These are phyloP conservation scores for Eutrema heterophyllum DNA, from an alignment of 345 rosid genomes.

Conservation along the genomic window DNA sequence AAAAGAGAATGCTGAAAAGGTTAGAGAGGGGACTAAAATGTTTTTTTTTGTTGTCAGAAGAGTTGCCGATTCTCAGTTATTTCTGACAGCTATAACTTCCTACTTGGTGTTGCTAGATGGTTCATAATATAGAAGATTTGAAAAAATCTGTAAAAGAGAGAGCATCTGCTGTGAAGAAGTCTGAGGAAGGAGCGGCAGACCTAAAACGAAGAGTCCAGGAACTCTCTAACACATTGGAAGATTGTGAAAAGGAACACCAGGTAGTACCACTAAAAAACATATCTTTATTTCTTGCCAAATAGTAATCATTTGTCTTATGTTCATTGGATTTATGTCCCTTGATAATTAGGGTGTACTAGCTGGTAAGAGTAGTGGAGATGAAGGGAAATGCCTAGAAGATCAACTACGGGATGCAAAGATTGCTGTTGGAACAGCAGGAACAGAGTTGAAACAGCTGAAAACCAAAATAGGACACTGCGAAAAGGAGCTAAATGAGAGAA, in stretches of 20 bases:
- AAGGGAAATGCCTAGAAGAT: slow-evolving; percentile 97
- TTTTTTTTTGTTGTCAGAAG: background rate
- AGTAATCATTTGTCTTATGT: slow-evolving; percentile 7
- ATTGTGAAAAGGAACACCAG: slow-evolving; percentile 83
- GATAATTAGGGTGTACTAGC: slow-evolving; percentile 75
- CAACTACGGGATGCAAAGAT: slow-evolving; percentile 89
- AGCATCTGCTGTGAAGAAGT: slow-evolving; percentile 61
- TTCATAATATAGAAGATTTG: slow-evolving; percentile 65
- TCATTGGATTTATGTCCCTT: slow-evolving; percentile 14
- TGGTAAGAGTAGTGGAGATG: slow-evolving; percentile 91
- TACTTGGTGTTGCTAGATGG: slow-evolving; percentile 45
- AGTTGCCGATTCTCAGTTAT: slow-evolving; percentile 1
- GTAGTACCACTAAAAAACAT: slow-evolving; percentile 33
- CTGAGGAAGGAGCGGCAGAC: slow-evolving; percentile 83
- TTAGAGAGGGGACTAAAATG: slow-evolving; percentile 14
- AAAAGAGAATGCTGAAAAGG: slow-evolving; percentile 73
- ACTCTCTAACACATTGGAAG: slow-evolving; percentile 67
- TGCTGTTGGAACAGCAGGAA: slow-evolving; percentile 85
- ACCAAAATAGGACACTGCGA: slow-evolving; percentile 79
- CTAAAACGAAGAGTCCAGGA: slow-evolving; percentile 62
- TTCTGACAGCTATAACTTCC: slow-evolving; percentile 5
- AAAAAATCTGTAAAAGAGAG: slow-evolving; percentile 72
- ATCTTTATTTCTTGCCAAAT: background rate
- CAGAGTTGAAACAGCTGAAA: slow-evolving; percentile 79
- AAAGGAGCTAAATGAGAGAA: slow-evolving; percentile 83